Base-by-base conservation (phyloP, 2,329 filamentous ascomycete genomes). In the Fusarium chuoi region DNA sequence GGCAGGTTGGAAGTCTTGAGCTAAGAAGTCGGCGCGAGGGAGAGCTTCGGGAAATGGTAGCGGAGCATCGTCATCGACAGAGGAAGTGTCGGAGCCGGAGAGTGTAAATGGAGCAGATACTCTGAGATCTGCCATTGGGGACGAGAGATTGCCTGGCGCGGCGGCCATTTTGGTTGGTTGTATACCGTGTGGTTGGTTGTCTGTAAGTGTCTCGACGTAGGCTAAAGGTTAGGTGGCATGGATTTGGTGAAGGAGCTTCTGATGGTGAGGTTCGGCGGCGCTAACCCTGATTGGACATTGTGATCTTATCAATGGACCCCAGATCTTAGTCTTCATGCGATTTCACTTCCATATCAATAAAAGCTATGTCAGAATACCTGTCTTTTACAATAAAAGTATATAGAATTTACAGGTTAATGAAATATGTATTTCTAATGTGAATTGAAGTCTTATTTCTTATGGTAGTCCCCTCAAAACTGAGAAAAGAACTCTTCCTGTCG, bases 21-120 rank as follows among this genome's bases (percentile, higher is more conserved):
- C 85, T 12, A 98, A 89, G 84, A 99, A 99, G 79, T 96, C 94
- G 66, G 88, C 86, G 65, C 96, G 93, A 4, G 94, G 90, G 22
- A 99, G 90, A 7, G 95, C 94, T 44, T 91, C 88, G 3, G 96
- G 96, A 84, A 98, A 98, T 18, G 96, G 96, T 10, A 98, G 90
- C 26, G 91, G 91, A 77, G 90, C 87, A 77, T 92, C 90, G 77
- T 93, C 90, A 77, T 90, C 77, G 28, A 76, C 79, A 59, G 79
- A 80, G 7, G 81, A 83, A 15, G 82, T 83, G 20, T 82, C 81
- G 42, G 84, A 83, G n/a, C 82, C 83, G 28, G 82, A 80, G 9
- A 87, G 81, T 60, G 83, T 82, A 80, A 87, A 86, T 67, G 80
- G 76, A 2, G 79, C 77, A 22, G 75, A 72, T 36, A 75, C 74